Evolutionary conservation across 345 rosid species (phyloP), one percentile per base, ranked within the genome.

Genomic region (Rhizophora apiculata): DNA sequence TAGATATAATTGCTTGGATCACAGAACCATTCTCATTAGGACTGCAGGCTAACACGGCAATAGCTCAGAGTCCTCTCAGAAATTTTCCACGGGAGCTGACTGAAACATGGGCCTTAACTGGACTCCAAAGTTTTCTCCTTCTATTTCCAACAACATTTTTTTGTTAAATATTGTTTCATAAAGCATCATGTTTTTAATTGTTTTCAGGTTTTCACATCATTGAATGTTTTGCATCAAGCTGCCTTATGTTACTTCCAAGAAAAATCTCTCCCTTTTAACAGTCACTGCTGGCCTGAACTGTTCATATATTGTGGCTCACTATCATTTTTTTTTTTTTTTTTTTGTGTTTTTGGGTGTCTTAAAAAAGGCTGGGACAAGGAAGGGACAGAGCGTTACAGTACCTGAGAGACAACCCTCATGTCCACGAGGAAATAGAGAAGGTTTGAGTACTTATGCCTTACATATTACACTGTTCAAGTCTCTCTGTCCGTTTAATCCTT

Each of bases 361-460:
- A 51, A 36, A 62, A 73, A 67, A 93, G 98, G 86, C 82, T 91
- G 69, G 97, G 98, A 53, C 98, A 94, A 83, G 97, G 97, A 74
- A 88, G 97, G 75, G 98, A 91, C 30, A 91, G 67, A 79, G 95
- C 98, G 66, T 70, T 94, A 67, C 98, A 94, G 27, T 86, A 87
- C 73, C 81, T 91, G 82, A 83, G 83, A 68, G 97, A 94, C 69
- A 85, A 85, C 71, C 93, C 90, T 65, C 53, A 70, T 76, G 81
- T 86, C 53, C 82, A 69, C 2, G 91, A 81, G 20, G 93, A 91
- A 76, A 85, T 94, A 58, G 97, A 91, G 76, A 94, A 89, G 97
- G 98, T 93, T 49, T 31, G 13, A 19, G 59, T 75, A 57, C 46
- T 58, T 67, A 39, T 8, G 18, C 51, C 49, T 49, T 27, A 34